These are phyloP conservation scores for Cladosporium sphaerospermum DNA, from an alignment of 2,329 filamentous ascomycete species.

Conservation along the genomic window DNA sequence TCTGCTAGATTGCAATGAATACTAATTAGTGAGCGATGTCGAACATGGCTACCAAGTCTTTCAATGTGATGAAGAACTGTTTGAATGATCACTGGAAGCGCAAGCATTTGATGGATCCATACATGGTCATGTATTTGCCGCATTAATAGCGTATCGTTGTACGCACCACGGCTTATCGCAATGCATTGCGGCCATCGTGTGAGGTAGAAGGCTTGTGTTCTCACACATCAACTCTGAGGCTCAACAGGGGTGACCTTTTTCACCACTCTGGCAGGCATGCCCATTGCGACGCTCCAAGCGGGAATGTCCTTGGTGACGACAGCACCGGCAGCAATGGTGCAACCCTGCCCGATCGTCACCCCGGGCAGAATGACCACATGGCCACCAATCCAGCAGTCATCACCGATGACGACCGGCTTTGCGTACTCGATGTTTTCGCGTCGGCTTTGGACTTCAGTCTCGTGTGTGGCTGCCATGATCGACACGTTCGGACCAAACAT, in stretches of 20 bases:
- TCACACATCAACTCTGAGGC: not conserved
- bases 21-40: too few species aligned
- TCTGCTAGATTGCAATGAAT: too few species aligned
- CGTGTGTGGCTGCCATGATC: constrained; percentile 49
- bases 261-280: constrained; percentile 18
- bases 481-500: constrained; percentile 49
- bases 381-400: constrained; percentile 21
- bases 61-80: too few species aligned
- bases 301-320: constrained; percentile 21
- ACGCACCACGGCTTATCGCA: too few species aligned
- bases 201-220: too few species aligned
- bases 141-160: too few species aligned
- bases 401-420: constrained; percentile 42
- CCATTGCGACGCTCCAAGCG: constrained; percentile 22
- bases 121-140: too few species aligned
- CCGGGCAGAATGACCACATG: constrained; percentile 24
- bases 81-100: too few species aligned
- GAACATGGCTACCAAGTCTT: too few species aligned
- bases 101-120: too few species aligned
- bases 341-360: constrained; percentile 21
- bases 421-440: constrained; percentile 46
- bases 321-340: constrained; percentile 20
- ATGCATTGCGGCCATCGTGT: too few species aligned
- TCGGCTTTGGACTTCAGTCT: constrained; percentile 44
- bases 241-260: constrained; percentile 18